Evolutionary conservation across 305 asterid species (phyloP).

Genomic region (Plantago rigida): DNA sequence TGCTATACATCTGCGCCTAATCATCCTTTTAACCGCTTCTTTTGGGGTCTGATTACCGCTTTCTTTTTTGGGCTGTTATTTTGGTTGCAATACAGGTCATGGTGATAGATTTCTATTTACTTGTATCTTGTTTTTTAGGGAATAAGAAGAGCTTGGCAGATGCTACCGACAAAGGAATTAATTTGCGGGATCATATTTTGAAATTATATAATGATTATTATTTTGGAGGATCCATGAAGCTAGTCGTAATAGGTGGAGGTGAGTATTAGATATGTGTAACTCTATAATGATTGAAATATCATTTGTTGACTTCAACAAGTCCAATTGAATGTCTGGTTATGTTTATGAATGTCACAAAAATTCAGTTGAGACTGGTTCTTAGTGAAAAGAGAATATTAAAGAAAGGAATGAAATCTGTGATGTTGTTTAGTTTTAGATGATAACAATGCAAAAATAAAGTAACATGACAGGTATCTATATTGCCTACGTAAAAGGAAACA

Average conservation of each 20-base stretch:
- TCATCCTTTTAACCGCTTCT: constrained; percentile 87
- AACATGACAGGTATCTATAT: too few relatives aligned
- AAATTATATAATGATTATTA: constrained; percentile 65
- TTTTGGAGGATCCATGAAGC: constrained; percentile 82
- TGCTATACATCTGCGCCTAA: constrained; percentile 71
- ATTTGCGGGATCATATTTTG: constrained; percentile 67
- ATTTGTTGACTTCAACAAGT: constrained; percentile 10
- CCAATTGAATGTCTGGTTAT: not conserved
- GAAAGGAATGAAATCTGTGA: too few relatives aligned
- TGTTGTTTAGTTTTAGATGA: too few relatives aligned
- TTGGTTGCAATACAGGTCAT: constrained; percentile 18
- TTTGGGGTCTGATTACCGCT: constrained; percentile 61
- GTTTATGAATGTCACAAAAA: too few relatives aligned
- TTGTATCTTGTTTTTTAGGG: constrained; percentile 43
- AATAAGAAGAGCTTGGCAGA: constrained; percentile 90
- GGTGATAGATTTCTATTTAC: constrained; percentile 7
- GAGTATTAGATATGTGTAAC: constrained; percentile 18
- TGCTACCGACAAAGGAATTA: constrained; percentile 82
- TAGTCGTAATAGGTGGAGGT: constrained; percentile 92
- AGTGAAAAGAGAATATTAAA: too few relatives aligned
- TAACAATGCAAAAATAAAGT: too few relatives aligned
- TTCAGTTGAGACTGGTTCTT: too few relatives aligned
- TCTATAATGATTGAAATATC: not conserved
- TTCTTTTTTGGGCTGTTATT: constrained; percentile 8
- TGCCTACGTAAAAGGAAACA: too few relatives aligned